Evolutionary conservation across 2,329 filamentous ascomycete genomes (phyloP), one percentile per base, ranked within the genome.

Genomic region (Talaromyces sp.): DNA sequence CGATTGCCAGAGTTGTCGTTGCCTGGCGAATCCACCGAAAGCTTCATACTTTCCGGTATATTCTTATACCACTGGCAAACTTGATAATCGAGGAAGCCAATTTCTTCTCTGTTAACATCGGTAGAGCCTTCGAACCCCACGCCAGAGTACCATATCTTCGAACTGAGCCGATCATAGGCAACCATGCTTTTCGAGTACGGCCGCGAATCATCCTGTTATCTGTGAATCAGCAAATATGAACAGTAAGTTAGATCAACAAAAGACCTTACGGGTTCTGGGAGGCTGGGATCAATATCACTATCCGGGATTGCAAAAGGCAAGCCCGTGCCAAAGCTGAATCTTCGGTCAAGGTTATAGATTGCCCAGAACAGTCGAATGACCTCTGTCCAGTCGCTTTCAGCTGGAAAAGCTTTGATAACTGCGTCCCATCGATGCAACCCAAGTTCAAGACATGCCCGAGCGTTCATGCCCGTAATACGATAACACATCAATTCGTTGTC

Each of bases 251-350:
- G 1, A 8, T 22, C 4, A 4, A 6, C 5, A 22, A 24, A 5
- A n/a, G 24, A n/a, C 68, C 79, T 75, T 80, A 96, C 92, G 33
- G 93, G 93, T 71, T 90, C 88, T 1, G 91, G 92, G 24, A 97
- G 79, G 60, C 86, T 85, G 0, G 89, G 87, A 72, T 97, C 93
- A 66, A 97, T 91, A 73, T 96, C 92, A 16, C 90, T 86, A 72
- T 97, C 93, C 69, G 94, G 90, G 41, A 96, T 82, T 2, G 91
- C 89, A 78, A 92, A 96, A 0, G 93, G 93, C 75, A 97, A 84
- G 0, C 93, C 93, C 0, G 91, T 93, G n/a, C 90, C 91, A 70
- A 97, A 92, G 68, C 90, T 92, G 92, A 92, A 97, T 60, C 93
- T 85, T 45, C 92, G 84, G 74, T 97, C 93, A 45, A 97, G 82